Evolutionary conservation across 805 yeast species (phyloP).

Genomic region (Metschnikowia rubicola): DNA sequence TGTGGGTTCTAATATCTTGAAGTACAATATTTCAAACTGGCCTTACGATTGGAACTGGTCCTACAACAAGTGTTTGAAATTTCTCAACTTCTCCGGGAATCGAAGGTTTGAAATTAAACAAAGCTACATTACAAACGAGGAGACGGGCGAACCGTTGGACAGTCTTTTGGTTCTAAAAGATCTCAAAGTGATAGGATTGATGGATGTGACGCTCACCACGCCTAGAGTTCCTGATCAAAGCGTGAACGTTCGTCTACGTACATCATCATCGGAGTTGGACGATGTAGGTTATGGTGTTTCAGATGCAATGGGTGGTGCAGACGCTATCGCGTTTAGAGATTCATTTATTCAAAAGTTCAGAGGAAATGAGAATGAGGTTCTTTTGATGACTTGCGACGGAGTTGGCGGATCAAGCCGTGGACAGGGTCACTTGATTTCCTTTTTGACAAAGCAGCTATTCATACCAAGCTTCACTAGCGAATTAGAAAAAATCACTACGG

Average conservation of each 20-base stretch:
- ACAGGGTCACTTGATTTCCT: constrained; percentile 63
- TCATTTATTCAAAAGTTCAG: constrained; percentile 83
- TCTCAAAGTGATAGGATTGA: constrained; percentile 73
- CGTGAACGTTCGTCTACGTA: constrained; percentile 78
- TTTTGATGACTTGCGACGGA: constrained; percentile 47
- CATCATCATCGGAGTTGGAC: constrained; percentile 78
- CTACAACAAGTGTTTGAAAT: constrained; percentile 68
- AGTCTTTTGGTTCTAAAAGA: constrained; percentile 59
- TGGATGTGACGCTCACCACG: constrained; percentile 93
- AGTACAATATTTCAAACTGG: constrained; percentile 90
- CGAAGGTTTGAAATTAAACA: constrained; percentile 85
- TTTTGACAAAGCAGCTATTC: constrained; percentile 68
- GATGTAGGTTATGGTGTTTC: constrained; percentile 87
- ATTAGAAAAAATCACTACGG: constrained; percentile 41
- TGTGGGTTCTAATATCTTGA: constrained; percentile 85
- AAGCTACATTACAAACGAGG: constrained; percentile 51
- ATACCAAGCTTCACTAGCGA: constrained; percentile 68
- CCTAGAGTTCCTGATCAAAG: constrained; percentile 87
- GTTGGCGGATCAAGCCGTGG: constrained; percentile 13
- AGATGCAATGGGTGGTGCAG: constrained; percentile 71
- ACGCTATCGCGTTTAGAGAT: constrained; percentile 71
- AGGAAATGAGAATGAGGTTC: constrained; percentile 76
- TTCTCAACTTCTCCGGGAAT: constrained; percentile 89
- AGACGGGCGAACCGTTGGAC: constrained; percentile 63
- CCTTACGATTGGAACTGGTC: constrained; percentile 99